A percentile compares a stretch with the other conserved stretches of the same genome.
Evolutionary conservation across 768 basidiomycete species (phyloP).

Genomic region (Cyathus striatus): DNA sequence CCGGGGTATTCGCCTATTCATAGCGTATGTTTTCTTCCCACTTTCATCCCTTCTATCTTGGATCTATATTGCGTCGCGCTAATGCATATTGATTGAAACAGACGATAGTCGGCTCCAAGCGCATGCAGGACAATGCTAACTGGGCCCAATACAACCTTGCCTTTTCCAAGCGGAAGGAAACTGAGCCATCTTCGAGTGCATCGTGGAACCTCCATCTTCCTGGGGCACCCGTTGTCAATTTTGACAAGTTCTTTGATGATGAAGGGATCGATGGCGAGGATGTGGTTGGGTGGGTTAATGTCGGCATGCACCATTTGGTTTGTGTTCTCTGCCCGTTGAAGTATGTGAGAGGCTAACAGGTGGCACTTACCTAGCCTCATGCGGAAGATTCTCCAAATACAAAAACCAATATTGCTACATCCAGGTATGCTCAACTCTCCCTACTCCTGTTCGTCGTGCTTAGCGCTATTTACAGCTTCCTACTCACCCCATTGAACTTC

Average conservation of each 20-base stretch:
- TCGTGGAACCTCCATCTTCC: conserved; percentile 66
- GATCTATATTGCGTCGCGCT: not conserved
- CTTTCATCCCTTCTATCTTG: no score
- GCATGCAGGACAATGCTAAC: conserved; percentile 55
- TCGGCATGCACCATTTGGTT: conserved; percentile 64
- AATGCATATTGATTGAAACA: conserved; percentile 11
- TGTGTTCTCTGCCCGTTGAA: no score
- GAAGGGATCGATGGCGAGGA: conserved; percentile 63
- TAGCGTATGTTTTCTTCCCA: conserved; percentile 36
- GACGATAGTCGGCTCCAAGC: conserved; percentile 57
- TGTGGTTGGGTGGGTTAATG: conserved; percentile 60
- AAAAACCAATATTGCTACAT: conserved; percentile 49
- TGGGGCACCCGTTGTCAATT: conserved; percentile 48
- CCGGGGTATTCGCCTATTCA: conserved; percentile 52
- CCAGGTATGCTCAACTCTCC: conserved; percentile 30
- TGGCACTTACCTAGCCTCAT: conserved; percentile 53
- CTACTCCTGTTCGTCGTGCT: not conserved
- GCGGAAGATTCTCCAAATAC: conserved; percentile 64
- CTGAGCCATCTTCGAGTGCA: conserved; percentile 50
- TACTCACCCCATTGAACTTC: conserved; percentile 60
- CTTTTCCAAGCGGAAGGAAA: conserved; percentile 54
- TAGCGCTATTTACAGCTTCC: conserved; percentile 32
- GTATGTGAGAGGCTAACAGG: no score
- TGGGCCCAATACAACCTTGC: conserved; percentile 64
- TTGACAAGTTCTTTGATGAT: conserved; percentile 59